phyloP scores from a whole-genome alignment of 176 grass and related monocot genomes.

The Chloris gayana region DNA sequence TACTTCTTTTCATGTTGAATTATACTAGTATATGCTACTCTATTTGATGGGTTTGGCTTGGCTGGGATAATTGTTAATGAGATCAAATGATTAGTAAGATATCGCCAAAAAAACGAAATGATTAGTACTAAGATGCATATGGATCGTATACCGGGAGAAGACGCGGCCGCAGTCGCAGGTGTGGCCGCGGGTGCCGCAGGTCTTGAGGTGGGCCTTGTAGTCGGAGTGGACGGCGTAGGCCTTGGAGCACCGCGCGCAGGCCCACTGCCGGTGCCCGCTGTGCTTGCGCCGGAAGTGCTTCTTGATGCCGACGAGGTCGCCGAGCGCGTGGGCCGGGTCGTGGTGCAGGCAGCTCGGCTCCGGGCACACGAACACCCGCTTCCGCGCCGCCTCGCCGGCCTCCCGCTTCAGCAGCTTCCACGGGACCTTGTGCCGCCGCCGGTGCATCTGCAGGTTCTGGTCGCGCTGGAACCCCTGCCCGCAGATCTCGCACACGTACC shows the following conservation, averaged over 20 bases:
- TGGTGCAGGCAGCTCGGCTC: constrained; percentile 93
- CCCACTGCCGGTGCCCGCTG: constrained; percentile 79
- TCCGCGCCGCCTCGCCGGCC: constrained; percentile 54
- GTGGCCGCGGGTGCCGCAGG: constrained; percentile 76
- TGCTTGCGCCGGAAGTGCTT: constrained; percentile 96
- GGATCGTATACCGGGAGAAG: constrained; percentile 63
- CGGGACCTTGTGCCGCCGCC: constrained; percentile 85
- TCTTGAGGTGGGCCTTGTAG: constrained; percentile 96
- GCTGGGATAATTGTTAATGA: not conserved
- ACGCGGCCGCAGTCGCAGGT: constrained; percentile 91
- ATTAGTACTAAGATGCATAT: not conserved
- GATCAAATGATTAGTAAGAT: not conserved
- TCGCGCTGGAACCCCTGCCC: constrained; percentile 86
- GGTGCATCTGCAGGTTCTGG: constrained; percentile 95
- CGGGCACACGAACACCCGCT: constrained; percentile 89
- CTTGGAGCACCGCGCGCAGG: constrained; percentile 78
- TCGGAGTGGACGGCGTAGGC: constrained; percentile 91
- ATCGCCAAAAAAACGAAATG: not conserved
- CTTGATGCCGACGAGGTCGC: constrained; percentile 82
- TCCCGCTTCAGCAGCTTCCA: constrained; percentile 87
- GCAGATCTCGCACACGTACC: constrained; percentile 92
- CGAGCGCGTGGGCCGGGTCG: constrained; percentile 76
- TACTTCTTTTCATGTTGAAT: not conserved
- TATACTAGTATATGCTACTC: not conserved
- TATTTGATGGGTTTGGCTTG: not conserved